Conservation (phyloP, 2,329 filamentous ascomycete species). For the Colletotrichum sp. region DNA sequence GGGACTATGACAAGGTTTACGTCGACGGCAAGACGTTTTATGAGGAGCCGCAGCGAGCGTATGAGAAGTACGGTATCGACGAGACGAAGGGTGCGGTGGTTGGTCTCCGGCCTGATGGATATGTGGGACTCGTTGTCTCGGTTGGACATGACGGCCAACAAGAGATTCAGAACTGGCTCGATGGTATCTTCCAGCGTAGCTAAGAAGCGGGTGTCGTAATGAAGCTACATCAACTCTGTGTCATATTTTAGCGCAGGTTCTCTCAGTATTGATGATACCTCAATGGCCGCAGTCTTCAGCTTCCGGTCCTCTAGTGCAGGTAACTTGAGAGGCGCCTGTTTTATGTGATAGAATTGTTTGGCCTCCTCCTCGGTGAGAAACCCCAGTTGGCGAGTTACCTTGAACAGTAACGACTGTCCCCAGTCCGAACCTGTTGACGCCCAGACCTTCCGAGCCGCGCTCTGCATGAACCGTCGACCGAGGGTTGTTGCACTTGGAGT, state of each 20-base stretch:
- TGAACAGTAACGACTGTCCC: background rate
- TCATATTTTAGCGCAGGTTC: background rate
- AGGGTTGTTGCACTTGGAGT: background rate
- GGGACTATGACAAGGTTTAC: conserved; percentile 63
- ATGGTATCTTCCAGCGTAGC: background rate
- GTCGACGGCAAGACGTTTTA: conserved; percentile 59
- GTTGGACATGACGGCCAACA: background rate
- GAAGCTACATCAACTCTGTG: background rate
- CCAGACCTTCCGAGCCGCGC: conserved; percentile 29
- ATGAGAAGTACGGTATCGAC: conserved; percentile 65
- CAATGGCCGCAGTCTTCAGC: background rate
- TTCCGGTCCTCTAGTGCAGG: background rate
- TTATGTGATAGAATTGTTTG: background rate
- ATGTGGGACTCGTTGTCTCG: conserved; percentile 8
- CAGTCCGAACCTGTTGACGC: background rate
- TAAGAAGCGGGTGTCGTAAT: background rate
- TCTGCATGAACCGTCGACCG: conserved; percentile 47
- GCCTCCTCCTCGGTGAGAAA: background rate
- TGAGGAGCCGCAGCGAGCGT: conserved; percentile 54
- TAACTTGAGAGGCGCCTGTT: background rate
- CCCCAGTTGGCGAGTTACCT: background rate
- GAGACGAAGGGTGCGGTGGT: background rate
- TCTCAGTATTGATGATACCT: background rate
- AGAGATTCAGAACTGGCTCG: conserved; percentile 11
- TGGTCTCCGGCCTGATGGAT: conserved; percentile 11